Evolutionary conservation across 176 grass and related monocot genomes (phyloP), one percentile per base, ranked within the genome.

Genomic region (Musa schizocarpa): DNA sequence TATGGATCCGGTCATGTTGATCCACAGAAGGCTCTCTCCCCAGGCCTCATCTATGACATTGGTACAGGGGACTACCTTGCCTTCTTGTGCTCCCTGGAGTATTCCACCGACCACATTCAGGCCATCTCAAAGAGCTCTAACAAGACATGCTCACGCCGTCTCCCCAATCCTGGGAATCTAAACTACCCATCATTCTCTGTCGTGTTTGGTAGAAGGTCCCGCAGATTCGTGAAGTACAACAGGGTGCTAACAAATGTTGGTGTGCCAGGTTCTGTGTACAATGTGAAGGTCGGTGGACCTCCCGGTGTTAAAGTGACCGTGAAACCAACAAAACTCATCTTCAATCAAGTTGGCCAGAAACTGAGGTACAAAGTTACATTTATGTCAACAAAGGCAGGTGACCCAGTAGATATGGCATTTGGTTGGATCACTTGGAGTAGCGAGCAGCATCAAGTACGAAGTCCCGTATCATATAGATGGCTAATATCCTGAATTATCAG

Each of bases 141-240:
- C 81, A 74, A n/a, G 61, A 96, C 81, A 52, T 96, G 92, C 85
- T 53, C 84, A 23, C 82, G 83, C 9, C 89, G 75, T 82, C 87
- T 96, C 7, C 84, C 89, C 14, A 79, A 75, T 69, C 92, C 92
- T 1, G 92, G 89, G 22, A 66, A 96, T 73, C 87, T 96, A 27
- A 96, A 96, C 86, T 96, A 96, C 75, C 89, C 92, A 29, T 96
- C 92, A 48, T 96, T 96, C 71, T 92, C 92, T 26, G 87, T 92
- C 67, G 85, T 96, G 43, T 96, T 96, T 73, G 54, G 62, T 48
- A 81, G 78, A 52, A 58, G 34, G 64, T 83, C 89, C 54, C 79
- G 62, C 61, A 50, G 74, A 81, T 58, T 65, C 17, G 83, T 96
- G 2, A 90, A 67, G 76, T 92, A 89, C 80, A 81, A n/a, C 11